These are phyloP conservation scores for Neurospora sp. DNA, from an alignment of 2,329 filamentous ascomycete species.

Conservation along the genomic window DNA sequence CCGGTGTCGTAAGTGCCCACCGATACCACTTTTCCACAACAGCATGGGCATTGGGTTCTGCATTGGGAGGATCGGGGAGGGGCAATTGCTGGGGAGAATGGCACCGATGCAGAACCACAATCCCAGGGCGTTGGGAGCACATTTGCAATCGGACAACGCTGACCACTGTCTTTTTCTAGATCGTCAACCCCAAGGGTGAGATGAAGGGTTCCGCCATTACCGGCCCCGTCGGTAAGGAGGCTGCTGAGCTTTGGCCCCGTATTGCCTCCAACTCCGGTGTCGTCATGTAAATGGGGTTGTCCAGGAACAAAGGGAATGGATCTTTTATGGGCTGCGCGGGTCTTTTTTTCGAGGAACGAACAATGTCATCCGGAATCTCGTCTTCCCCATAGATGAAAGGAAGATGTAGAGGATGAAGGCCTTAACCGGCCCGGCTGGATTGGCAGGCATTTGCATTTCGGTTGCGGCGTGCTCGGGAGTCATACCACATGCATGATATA, in stretches of 20 bases:
- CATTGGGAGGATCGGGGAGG: neutral
- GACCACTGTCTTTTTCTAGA: conserved; percentile 42
- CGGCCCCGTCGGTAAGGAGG: conserved; percentile 98
- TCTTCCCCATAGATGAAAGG: conserved; percentile 13
- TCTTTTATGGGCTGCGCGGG: conserved; percentile 12
- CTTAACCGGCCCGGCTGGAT: conserved; percentile 20
- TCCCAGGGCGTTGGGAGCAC: neutral
- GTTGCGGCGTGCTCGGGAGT: conserved; percentile 25
- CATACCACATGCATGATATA: conserved; percentile 26
- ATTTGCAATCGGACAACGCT: conserved; percentile 20
- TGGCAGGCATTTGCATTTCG: conserved; percentile 25
- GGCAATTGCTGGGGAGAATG: neutral
- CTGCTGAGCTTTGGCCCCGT: conserved; percentile 99
- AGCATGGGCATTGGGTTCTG: neutral
- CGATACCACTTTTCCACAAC: neutral
- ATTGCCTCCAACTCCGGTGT: conserved; percentile 99
- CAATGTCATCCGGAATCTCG: conserved; percentile 16
- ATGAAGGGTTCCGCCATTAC: conserved; percentile 99
- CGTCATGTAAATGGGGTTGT: conserved; percentile 77
- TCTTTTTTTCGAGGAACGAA: conserved; percentile 16
- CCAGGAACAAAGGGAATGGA: conserved; percentile 11
- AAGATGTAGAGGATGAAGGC: conserved; percentile 14
- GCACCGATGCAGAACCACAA: neutral
- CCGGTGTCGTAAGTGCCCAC: conserved; percentile 73
- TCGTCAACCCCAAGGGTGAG: conserved; percentile 99